Conservation (phyloP, 2,329 filamentous ascomycete genomes). For the Monosporascus sp. region DNA sequence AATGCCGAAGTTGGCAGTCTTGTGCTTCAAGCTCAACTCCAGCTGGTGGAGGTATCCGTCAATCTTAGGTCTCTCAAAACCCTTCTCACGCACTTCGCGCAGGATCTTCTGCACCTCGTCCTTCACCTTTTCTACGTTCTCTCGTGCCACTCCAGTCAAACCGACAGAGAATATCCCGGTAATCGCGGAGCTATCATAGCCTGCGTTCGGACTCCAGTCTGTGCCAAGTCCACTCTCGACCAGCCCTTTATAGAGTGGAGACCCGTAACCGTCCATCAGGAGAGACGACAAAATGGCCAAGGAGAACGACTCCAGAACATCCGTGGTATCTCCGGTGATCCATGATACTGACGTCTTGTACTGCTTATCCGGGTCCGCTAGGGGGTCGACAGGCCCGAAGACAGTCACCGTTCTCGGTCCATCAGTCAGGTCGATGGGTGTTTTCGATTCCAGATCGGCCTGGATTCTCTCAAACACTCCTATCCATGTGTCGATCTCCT, state of each 20-base stretch:
- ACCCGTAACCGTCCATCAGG: constrained; percentile 90
- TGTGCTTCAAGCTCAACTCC: constrained; percentile 90
- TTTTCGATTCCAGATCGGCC: constrained; percentile 67
- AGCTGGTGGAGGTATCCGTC: constrained; percentile 91
- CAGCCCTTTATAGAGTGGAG: constrained; percentile 81
- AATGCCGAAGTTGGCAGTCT: constrained; percentile 93
- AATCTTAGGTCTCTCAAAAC: constrained; percentile 86
- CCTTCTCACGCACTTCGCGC: constrained; percentile 61
- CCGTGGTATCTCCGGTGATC: constrained; percentile 76
- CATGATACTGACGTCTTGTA: constrained; percentile 92
- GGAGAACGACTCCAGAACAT: constrained; percentile 85
- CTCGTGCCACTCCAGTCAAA: constrained; percentile 79
- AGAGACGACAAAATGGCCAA: constrained; percentile 76
- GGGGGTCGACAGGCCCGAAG: constrained; percentile 75
- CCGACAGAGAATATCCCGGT: constrained; percentile 85
- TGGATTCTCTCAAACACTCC: constrained; percentile 65
- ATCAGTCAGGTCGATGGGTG: constrained; percentile 63
- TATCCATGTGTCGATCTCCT: constrained; percentile 71
- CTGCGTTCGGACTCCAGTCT: constrained; percentile 91
- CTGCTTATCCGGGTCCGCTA: constrained; percentile 81
- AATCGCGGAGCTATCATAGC: constrained; percentile 75
- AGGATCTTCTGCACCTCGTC: constrained; percentile 68
- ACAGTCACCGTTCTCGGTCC: constrained; percentile 67
- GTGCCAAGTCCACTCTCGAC: constrained; percentile 87
- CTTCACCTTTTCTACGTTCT: constrained; percentile 72